phyloP scores from a whole-genome alignment of 768 basidiomycete genomes.

The Tricholoma hemisulphureum region DNA sequence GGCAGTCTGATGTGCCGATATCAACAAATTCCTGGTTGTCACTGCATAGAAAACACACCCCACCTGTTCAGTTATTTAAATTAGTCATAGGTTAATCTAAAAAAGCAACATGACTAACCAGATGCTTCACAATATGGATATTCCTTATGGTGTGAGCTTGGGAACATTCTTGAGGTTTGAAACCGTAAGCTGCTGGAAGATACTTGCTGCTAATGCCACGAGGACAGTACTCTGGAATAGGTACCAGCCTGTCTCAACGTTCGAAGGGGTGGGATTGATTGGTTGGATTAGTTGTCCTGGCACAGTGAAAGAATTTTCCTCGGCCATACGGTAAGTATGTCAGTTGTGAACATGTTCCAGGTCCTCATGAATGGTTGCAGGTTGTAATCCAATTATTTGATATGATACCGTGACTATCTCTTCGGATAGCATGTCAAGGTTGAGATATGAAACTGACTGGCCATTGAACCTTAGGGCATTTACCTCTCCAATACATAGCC shows the following conservation, averaged over 20 bases:
- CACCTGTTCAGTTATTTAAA: no score
- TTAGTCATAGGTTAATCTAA: no score
- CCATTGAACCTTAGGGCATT: conserved; percentile 22
- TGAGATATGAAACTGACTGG: conserved; percentile 9
- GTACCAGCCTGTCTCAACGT: neutral
- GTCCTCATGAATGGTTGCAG: conserved; percentile 18
- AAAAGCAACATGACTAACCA: no score
- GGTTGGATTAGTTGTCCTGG: neutral
- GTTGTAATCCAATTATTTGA: conserved; percentile 24
- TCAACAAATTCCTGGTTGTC: no score
- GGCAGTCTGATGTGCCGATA: conserved; percentile 2
- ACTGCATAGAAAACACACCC: no score
- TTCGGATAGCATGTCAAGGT: conserved; percentile 19
- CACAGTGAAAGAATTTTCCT: conserved; percentile 16
- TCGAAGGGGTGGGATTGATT: neutral
- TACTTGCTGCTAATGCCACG: neutral
- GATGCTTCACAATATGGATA: neutral
- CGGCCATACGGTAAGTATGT: conserved; percentile 17
- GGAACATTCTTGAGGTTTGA: neutral
- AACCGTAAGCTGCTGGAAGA: neutral
- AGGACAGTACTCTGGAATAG: neutral
- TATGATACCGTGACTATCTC: conserved; percentile 15
- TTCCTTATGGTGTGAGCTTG: neutral
- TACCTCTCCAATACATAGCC: conserved; percentile 29
- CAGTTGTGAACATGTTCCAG: conserved; percentile 23